Conservation (phyloP, 768 basidiomycete species). For the Rhizopogon sp. region DNA sequence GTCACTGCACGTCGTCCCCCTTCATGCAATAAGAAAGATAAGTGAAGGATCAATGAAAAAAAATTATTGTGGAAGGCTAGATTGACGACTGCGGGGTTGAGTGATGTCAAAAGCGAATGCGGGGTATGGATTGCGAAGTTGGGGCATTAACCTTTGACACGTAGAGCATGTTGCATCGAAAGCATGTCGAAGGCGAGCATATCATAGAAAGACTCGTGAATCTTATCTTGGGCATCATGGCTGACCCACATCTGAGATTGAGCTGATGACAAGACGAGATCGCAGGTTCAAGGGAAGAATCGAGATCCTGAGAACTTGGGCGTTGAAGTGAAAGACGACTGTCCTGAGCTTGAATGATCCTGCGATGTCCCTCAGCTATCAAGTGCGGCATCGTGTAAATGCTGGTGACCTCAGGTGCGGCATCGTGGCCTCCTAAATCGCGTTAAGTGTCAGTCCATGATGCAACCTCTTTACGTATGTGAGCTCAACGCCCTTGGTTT, state of each 20-base stretch:
- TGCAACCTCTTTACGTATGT: neutral
- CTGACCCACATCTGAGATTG: slow-evolving; percentile 13
- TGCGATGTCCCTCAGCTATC: neutral
- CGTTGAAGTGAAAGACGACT: neutral
- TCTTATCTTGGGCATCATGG: slow-evolving; percentile 15
- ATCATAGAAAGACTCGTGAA: slow-evolving; percentile 15
- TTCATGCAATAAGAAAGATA: slow-evolving; percentile 4
- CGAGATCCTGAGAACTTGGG: neutral
- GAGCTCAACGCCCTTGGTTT: neutral
- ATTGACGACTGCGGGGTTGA: neutral
- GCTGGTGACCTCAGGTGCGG: neutral
- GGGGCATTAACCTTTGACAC: slow-evolving; percentile 7
- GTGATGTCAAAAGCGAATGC: neutral
- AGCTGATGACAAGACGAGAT: slow-evolving; percentile 9
- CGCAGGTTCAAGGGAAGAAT: slow-evolving; percentile 16
- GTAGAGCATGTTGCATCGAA: slow-evolving; percentile 7
- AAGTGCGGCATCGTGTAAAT: neutral
- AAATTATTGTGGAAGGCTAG: neutral
- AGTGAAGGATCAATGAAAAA: neutral
- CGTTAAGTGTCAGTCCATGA: neutral
- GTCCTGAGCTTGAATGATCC: neutral
- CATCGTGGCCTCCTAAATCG: neutral
- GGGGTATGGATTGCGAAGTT: slow-evolving; percentile 8
- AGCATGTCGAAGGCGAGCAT: slow-evolving; percentile 16
- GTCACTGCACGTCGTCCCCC: neutral